A percentile compares a stretch with the other conserved stretches of the same genome.
Conservation (phyloP, 331 rosid genomes). For the Stylosanthes scabra region DNA sequence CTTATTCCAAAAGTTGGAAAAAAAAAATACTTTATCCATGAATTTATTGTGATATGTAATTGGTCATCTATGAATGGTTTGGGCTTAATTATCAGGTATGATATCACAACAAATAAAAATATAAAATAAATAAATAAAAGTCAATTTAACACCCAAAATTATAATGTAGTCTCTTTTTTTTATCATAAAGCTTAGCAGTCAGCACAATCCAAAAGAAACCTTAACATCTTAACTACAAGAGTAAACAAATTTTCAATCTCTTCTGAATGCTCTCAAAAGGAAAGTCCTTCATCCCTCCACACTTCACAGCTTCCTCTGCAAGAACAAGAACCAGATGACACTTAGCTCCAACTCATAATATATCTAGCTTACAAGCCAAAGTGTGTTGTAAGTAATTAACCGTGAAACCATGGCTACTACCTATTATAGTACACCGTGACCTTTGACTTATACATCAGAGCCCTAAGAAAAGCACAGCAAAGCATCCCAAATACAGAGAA, state of each 20-base stretch:
- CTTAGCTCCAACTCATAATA: conserved; percentile 14
- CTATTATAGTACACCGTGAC: conserved; percentile 31
- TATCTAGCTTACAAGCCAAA: conserved; percentile 13
- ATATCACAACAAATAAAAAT: too few relatives aligned
- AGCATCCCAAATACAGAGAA: conserved; percentile 34
- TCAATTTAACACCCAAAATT: not conserved
- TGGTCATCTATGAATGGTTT: too few relatives aligned
- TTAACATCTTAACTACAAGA: not conserved
- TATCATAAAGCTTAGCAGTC: not conserved
- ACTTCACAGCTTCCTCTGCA: conserved; percentile 5
- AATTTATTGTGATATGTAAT: too few relatives aligned
- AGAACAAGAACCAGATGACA: conserved; percentile 1
- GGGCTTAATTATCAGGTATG: too few relatives aligned
- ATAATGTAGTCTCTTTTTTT: not conserved
- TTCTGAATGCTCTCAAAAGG: not conserved
- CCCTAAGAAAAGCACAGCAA: conserved; percentile 5
- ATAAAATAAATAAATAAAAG: too few relatives aligned
- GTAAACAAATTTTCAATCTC: conserved; percentile 15
- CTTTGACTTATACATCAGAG: conserved; percentile 13
- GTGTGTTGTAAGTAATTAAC: not conserved
- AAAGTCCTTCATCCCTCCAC: conserved; percentile 1
- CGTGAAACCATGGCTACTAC: conserved; percentile 35
- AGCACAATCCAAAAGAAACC: not conserved
- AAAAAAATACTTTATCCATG: too few relatives aligned
- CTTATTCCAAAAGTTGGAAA: too few relatives aligned